A percentile compares a stretch with the other conserved stretches of the same genome.
Conservation (phyloP, 345 rosid species). For the Gossypium bickii region DNA sequence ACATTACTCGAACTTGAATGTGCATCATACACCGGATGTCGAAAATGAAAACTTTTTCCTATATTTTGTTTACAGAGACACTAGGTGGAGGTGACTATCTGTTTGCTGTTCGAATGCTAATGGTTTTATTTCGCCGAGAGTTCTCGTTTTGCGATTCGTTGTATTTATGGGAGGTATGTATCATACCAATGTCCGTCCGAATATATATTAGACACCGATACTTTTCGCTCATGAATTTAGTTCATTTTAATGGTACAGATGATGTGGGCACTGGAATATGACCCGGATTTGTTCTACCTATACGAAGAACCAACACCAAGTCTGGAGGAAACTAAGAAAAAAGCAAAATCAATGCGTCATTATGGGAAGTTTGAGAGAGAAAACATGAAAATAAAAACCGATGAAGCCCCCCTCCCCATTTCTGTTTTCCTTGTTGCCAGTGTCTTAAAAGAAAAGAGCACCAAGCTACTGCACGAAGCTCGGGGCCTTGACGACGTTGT, state of each 20-base stretch:
- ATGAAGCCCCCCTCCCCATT: slow-evolving; percentile 82
- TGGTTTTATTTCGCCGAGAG: slow-evolving; percentile 95
- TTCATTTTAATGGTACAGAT: slow-evolving; percentile 43
- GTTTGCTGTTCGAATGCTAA: slow-evolving; percentile 94
- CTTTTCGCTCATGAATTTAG: background rate
- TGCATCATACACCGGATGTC: background rate
- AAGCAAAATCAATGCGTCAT: slow-evolving; percentile 56
- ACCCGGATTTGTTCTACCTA: slow-evolving; percentile 68
- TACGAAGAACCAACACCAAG: slow-evolving; percentile 60
- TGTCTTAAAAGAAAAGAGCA: slow-evolving; percentile 91
- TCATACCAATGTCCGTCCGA: background rate
- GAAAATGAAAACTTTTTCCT: background rate
- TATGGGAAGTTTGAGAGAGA: slow-evolving; percentile 97
- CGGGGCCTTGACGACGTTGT: slow-evolving; percentile 92
- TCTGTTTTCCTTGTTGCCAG: slow-evolving; percentile 95
- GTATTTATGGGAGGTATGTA: slow-evolving; percentile 97
- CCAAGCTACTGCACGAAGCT: slow-evolving; percentile 78
- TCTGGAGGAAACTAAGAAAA: slow-evolving; percentile 50
- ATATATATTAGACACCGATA: background rate
- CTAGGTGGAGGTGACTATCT: slow-evolving; percentile 97
- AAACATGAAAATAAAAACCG: slow-evolving; percentile 49
- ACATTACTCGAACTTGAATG: background rate
- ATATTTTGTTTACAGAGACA: slow-evolving; percentile 46
- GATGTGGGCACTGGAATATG: slow-evolving; percentile 99
- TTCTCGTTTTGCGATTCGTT: slow-evolving; percentile 93